Evolutionary conservation across 495 filamentous ascomycete genomes (phyloP).

Genomic region (Aspergillus mulundensis): DNA sequence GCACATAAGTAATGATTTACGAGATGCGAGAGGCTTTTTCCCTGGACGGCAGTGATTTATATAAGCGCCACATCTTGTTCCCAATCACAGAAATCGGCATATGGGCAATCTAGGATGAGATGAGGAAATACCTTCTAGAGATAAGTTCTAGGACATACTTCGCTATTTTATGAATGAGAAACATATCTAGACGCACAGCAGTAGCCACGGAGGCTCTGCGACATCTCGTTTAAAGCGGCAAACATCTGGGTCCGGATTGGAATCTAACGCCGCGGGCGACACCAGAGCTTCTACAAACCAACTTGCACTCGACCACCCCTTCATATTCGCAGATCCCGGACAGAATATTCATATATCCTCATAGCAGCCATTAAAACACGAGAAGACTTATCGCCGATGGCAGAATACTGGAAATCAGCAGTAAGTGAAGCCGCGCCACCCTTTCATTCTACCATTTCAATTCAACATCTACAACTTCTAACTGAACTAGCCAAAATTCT

Average conservation of each 20-base stretch:
- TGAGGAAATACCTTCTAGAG: no score
- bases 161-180: no score
- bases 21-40: no score
- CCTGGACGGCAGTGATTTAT: no score
- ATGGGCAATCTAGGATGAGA: no score
- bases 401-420: constrained; percentile 99
- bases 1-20: no score
- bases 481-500: constrained; percentile 67
- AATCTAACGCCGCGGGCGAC: not conserved
- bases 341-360: not conserved
- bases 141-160: no score
- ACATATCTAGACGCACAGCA: not conserved
- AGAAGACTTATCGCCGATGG: constrained; percentile 51
- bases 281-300: not conserved
- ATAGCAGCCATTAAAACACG: not conserved
- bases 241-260: not conserved
- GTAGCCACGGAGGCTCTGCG: not conserved
- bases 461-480: constrained; percentile 10
- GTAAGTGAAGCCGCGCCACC: constrained; percentile 32
- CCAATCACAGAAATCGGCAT: no score
- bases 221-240: not conserved
- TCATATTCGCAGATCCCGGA: not conserved
- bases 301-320: not conserved
- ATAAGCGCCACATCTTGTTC: no score
- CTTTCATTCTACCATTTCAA: not conserved